These are phyloP conservation scores for Penicillium psychrofluorescens DNA, from an alignment of 495 filamentous ascomycete species.

Conservation along the genomic window DNA sequence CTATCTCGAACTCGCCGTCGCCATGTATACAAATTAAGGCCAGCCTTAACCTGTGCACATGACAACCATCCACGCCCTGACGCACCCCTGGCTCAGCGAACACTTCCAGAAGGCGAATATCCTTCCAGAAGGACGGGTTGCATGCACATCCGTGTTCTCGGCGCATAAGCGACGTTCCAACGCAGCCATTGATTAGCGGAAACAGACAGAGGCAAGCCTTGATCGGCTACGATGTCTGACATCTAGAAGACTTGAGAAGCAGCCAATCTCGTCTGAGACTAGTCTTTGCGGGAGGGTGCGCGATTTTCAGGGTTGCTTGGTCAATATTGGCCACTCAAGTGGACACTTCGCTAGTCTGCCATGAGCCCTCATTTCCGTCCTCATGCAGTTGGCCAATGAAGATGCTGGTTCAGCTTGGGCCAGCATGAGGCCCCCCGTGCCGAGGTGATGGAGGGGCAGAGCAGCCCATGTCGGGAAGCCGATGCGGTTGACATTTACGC, in stretches of 20 bases:
- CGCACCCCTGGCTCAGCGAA: no score
- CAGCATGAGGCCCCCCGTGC: no score
- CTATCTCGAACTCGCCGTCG: no score
- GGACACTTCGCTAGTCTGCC: constrained; percentile 3
- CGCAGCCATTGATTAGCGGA: neutral
- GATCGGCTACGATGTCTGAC: neutral
- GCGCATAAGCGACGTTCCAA: constrained; percentile 7
- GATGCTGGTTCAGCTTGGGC: no score
- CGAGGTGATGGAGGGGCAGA: no score
- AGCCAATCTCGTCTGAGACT: neutral
- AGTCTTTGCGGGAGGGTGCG: constrained; percentile 4
- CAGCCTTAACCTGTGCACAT: no score
- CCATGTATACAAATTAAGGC: no score
- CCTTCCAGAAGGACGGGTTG: constrained; percentile 3
- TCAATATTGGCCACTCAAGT: constrained; percentile 5
- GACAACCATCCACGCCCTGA: no score
- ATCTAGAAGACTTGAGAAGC: neutral
- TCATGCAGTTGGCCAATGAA: neutral
- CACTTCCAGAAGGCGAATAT: neutral
- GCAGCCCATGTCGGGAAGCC: no score
- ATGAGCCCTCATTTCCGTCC: constrained; percentile 5
- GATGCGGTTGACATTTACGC: no score
- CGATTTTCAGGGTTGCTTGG: constrained; percentile 9
- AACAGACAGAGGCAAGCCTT: neutral
- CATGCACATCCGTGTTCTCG: neutral